A percentile compares a stretch with the other conserved stretches of the same genome.
phyloP scores from a whole-genome alignment of 768 basidiomycete genomes.

The Boletus reticuloceps region DNA sequence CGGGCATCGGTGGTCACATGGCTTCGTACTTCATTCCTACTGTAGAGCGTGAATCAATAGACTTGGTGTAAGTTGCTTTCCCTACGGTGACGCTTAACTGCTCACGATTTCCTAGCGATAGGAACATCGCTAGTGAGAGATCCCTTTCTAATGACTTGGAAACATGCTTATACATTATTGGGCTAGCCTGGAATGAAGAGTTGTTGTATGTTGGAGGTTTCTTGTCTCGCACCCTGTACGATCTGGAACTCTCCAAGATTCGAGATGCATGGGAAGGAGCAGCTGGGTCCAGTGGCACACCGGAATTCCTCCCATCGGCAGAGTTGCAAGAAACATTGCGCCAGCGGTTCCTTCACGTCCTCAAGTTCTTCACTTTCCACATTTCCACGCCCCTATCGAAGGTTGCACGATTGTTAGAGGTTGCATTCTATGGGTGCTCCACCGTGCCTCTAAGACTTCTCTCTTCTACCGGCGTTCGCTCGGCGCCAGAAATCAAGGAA shows the following conservation, averaged over 20 bases:
- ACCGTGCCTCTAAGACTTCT: too few relatives aligned
- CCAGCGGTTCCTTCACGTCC: constrained; percentile 20
- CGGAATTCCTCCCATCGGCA: not conserved
- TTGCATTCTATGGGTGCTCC: too few relatives aligned
- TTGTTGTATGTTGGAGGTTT: constrained; percentile 32
- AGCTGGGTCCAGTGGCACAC: constrained; percentile 15
- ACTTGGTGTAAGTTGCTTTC: not conserved
- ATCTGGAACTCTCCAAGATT: constrained; percentile 67
- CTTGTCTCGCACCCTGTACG: constrained; percentile 43
- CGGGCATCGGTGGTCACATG: constrained; percentile 1
- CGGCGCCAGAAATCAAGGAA: too few relatives aligned
- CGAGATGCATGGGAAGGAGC: constrained; percentile 20
- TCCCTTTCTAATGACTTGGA: not conserved
- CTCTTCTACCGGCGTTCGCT: too few relatives aligned
- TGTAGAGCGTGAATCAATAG: constrained; percentile 1
- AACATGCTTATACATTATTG: not conserved
- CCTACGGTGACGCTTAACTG: not conserved
- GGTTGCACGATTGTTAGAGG: too few relatives aligned
- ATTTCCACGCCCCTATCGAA: too few relatives aligned
- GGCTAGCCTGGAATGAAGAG: constrained; percentile 83
- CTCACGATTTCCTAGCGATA: not conserved
- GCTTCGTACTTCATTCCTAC: not conserved
- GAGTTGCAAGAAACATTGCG: not conserved
- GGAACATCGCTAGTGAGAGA: not conserved
- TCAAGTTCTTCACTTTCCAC: too few relatives aligned